Evolutionary conservation across 345 rosid species (phyloP).

Genomic region (Microthlaspi erraticum): DNA sequence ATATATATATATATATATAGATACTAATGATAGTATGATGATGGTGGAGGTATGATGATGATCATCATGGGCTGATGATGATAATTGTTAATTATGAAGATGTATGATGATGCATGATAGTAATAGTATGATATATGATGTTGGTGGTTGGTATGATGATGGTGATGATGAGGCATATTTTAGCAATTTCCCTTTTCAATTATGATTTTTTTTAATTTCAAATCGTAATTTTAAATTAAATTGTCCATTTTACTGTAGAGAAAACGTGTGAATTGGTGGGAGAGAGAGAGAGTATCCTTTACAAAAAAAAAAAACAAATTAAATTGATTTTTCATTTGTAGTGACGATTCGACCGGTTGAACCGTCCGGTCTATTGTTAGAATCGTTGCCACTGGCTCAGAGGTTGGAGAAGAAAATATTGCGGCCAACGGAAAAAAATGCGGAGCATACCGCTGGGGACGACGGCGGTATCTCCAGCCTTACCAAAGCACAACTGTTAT

Average conservation of each 20-base stretch:
- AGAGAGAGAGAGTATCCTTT: not conserved
- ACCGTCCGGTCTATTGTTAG: slow-evolving; percentile 26
- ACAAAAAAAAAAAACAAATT: too few species aligned
- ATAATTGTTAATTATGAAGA: too few species aligned
- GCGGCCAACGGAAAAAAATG: slow-evolving; percentile 51
- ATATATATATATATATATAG: too few species aligned
- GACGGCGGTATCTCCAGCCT: slow-evolving; percentile 51
- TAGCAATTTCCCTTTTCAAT: too few species aligned
- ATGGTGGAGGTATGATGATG: not conserved
- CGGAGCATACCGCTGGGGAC: slow-evolving; percentile 71
- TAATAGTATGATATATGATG: too few species aligned
- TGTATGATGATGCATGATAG: too few species aligned
- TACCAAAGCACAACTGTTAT: slow-evolving; percentile 27
- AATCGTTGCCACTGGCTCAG: not conserved
- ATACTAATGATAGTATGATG: not conserved
- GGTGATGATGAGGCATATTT: too few species aligned
- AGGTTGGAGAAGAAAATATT: not conserved
- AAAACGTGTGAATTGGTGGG: slow-evolving; percentile 2
- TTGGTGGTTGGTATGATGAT: too few species aligned
- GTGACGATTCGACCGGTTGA: slow-evolving; percentile 21
- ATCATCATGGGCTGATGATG: too few species aligned
- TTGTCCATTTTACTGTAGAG: not conserved
- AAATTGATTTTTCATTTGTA: not conserved
- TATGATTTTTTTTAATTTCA: too few species aligned
- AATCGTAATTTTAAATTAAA: not conserved